phyloP scores from a whole-genome alignment of 140 eudicot species.

The Flaveria floridana region DNA sequence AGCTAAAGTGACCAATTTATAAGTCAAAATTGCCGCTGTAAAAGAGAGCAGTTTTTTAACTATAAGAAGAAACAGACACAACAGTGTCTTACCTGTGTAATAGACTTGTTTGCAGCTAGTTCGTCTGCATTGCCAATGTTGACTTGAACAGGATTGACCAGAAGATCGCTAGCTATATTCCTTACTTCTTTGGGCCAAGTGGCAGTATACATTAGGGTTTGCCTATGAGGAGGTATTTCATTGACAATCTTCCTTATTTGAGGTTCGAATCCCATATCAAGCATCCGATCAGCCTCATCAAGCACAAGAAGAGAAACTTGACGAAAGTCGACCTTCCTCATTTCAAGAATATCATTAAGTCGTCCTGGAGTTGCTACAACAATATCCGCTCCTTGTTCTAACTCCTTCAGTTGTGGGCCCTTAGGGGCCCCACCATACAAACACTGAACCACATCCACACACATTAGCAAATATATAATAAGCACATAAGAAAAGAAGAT shows the following conservation, averaged over 20 bases:
- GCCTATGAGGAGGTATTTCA: slow-evolving; percentile 91
- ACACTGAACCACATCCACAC: slow-evolving; percentile 49
- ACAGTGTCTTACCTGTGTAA: slow-evolving; percentile 69
- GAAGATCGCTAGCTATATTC: slow-evolving; percentile 90
- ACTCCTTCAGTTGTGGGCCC: slow-evolving; percentile 80
- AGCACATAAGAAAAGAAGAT: not conserved
- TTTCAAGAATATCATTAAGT: slow-evolving; percentile 94
- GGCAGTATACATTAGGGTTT: slow-evolving; percentile 96
- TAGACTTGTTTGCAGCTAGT: slow-evolving; percentile 96
- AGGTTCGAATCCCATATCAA: slow-evolving; percentile 99
- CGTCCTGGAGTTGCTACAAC: slow-evolving; percentile 99
- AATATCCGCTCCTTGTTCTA: slow-evolving; percentile 86
- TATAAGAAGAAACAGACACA: not conserved
- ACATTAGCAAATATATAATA: not conserved
- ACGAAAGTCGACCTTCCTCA: slow-evolving; percentile 76
- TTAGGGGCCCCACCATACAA: slow-evolving; percentile 97
- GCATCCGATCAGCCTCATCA: slow-evolving; percentile 98
- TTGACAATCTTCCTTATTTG: slow-evolving; percentile 95
- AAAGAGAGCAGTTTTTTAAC: not conserved
- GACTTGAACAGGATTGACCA: slow-evolving; percentile 88
- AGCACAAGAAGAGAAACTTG: slow-evolving; percentile 92
- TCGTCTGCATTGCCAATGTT: slow-evolving; percentile 91
- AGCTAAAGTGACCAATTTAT: not conserved
- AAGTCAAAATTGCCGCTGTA: slow-evolving; percentile 1
- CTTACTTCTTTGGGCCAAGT: slow-evolving; percentile 99